Evolutionary conservation across 2,329 filamentous ascomycete species (phyloP).

Genomic region (Fusarium burgessii): DNA sequence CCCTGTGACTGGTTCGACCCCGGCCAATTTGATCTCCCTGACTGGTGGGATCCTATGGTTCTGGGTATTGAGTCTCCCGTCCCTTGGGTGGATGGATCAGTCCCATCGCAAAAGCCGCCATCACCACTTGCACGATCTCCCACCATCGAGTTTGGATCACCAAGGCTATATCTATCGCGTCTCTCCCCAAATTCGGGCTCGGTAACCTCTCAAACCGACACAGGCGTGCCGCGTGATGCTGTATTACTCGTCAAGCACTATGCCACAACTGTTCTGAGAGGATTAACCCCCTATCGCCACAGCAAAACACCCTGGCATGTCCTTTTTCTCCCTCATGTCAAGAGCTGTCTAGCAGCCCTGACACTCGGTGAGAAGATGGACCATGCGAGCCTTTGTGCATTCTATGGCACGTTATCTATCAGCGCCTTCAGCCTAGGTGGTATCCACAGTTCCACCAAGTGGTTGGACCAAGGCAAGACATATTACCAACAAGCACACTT

Average conservation of each 20-base stretch:
- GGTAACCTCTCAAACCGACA: not conserved
- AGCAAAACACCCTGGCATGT: conserved; percentile 39
- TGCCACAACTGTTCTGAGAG: conserved; percentile 19
- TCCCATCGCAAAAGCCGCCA: not conserved
- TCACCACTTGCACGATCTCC: not conserved
- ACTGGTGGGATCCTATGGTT: conserved; percentile 20
- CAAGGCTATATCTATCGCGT: fast-evolving
- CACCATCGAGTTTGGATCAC: not conserved
- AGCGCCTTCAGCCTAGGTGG: conserved; percentile 28
- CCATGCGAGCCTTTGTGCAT: conserved; percentile 30
- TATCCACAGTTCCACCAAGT: conserved; percentile 16
- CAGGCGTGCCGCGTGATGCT: conserved; percentile 18
- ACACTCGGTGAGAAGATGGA: conserved; percentile 29
- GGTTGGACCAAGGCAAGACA: conserved; percentile 18
- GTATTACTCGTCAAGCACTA: conserved; percentile 31
- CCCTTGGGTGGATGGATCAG: not conserved
- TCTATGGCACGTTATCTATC: conserved; percentile 31
- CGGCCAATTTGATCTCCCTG: not conserved
- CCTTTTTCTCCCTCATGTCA: conserved; percentile 22
- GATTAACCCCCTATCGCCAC: conserved; percentile 30
- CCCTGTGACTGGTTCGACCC: not conserved
- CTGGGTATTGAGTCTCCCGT: not conserved
- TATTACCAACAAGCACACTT: conserved; percentile 20
- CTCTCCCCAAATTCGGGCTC: not conserved
- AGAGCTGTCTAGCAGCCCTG: conserved; percentile 25